phyloP scores from a whole-genome alignment of 1,139 yeast genomes.

The Kurtzmaniella natalensis region DNA sequence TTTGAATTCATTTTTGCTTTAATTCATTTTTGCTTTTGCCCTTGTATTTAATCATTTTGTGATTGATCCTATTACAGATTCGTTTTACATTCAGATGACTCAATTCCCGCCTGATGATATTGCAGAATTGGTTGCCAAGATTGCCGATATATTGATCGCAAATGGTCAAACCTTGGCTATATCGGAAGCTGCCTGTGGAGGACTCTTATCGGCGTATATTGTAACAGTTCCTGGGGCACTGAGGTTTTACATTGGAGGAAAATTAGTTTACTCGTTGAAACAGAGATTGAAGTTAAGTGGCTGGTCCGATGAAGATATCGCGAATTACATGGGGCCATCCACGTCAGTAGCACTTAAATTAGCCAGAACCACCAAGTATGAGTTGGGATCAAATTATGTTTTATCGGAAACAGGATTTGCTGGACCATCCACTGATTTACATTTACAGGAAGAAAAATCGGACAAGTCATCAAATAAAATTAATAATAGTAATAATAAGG shows the following conservation, averaged over 20 bases:
- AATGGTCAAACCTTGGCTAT: slow-evolving; percentile 67
- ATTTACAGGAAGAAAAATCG: slow-evolving; percentile 15
- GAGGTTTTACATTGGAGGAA: slow-evolving; percentile 77
- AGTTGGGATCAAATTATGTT: slow-evolving; percentile 77
- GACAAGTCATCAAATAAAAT: too few relatives aligned
- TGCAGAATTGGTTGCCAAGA: slow-evolving; percentile 44
- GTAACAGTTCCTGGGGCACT: slow-evolving; percentile 87
- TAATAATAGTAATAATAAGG: slow-evolving; percentile 11
- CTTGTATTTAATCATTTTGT: too few relatives aligned
- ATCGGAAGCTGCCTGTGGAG: slow-evolving; percentile 90
- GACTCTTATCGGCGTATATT: slow-evolving; percentile 72
- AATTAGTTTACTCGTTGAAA: slow-evolving; percentile 70
- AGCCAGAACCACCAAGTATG: slow-evolving; percentile 75
- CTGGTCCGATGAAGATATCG: slow-evolving; percentile 69
- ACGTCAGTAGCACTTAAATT: slow-evolving; percentile 70
- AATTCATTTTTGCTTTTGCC: too few relatives aligned
- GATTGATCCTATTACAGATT: too few relatives aligned
- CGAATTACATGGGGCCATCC: slow-evolving; percentile 74
- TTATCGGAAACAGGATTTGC: slow-evolving; percentile 87
- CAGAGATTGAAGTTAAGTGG: slow-evolving; percentile 74
- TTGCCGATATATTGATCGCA: slow-evolving; percentile 50
- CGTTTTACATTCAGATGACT: too few relatives aligned
- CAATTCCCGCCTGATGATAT: slow-evolving; percentile 61
- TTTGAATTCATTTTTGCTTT: too few relatives aligned
- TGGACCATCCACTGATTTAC: slow-evolving; percentile 59